Evolutionary conservation across 2,329 filamentous ascomycete species (phyloP).

Genomic region (Fonsecaea pugnacius): DNA sequence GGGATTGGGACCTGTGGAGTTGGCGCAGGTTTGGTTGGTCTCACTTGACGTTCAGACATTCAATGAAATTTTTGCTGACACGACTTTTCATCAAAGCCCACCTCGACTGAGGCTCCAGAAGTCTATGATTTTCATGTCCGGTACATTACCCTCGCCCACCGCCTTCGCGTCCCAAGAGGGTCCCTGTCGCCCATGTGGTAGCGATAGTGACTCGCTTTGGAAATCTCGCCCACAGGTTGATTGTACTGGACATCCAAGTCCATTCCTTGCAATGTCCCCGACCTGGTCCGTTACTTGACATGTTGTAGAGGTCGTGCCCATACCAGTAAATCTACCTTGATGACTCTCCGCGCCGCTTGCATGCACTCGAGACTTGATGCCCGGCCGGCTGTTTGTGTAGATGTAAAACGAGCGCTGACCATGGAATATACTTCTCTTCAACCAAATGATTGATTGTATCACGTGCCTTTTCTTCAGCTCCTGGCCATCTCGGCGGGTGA

Average conservation of each 20-base stretch:
- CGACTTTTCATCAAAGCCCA: conserved; percentile 16
- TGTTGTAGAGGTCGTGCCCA: neutral
- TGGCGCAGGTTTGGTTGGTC: conserved; percentile 29
- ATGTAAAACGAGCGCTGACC: neutral
- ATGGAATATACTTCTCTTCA: neutral
- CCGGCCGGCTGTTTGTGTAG: neutral
- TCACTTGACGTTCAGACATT: conserved; percentile 25
- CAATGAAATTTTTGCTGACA: conserved; percentile 34
- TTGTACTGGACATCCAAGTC: neutral
- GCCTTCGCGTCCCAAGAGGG: neutral
- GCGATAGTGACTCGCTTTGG: neutral
- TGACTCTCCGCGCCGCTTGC: neutral
- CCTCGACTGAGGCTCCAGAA: neutral
- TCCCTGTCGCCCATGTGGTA: neutral
- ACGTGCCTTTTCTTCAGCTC: neutral
- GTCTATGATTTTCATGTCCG: neutral
- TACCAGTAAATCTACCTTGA: neutral
- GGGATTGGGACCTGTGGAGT: conserved; percentile 5
- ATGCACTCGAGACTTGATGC: neutral
- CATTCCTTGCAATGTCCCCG: neutral
- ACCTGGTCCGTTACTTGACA: neutral
- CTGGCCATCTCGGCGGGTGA: neutral
- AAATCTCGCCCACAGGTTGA: neutral
- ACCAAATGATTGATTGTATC: neutral
- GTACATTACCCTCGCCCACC: conserved; percentile 3